Base-by-base conservation (phyloP, 768 basidiomycete species). In the Piloderma croceum region DNA sequence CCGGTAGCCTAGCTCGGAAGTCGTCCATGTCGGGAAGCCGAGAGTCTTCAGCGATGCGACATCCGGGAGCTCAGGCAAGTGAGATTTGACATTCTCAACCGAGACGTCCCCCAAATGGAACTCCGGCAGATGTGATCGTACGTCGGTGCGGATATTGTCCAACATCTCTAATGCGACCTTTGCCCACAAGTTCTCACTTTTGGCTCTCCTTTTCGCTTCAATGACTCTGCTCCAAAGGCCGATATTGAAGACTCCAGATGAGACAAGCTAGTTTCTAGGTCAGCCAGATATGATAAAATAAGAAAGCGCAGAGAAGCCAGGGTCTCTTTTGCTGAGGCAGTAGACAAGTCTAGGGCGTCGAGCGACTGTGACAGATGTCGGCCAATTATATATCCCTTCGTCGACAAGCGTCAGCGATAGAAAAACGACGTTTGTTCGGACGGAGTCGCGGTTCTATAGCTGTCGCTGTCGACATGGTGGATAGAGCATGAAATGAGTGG, bases 281-380 rank as follows among this genome's bases (percentile, higher is more conserved):
- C 82, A n/a, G 83, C 81, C 21, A 91, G 73, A 51, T 86, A 84
- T 3, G 83, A 81, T 38, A 81, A 74, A 15, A 90, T 77, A 20
- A 87, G 70, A 42, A 76, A 68, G 15, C 82, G 76, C 39, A 90
- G 74, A 3, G 77, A 78, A 12, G 71, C 76, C 13, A 89, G 68
- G 3, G 81, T 74, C 39, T 83, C 77, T 13, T 71, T 67, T 1
- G 78, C 71, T 10, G 68, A 61, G 6, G 79, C 74, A 6, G 72
- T 63, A n/a, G 73, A 68, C 3, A 86, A 65, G 58, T 87, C 83
- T n/a, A 83, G 65, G 3, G 79, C 70, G 24, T 84, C 81, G 13
- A 83, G 64, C 10, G 81, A 72, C 23, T 70, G 66, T n/a, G 78
- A 68, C 5, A 82, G 60, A 5, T 73, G 68, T n/a, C n/a, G n/a